Percentiles rank a stretch among this genome's conserved stretches.
Conservation (phyloP, 2,329 filamentous ascomycete genomes). For the Colletotrichum lupini region DNA sequence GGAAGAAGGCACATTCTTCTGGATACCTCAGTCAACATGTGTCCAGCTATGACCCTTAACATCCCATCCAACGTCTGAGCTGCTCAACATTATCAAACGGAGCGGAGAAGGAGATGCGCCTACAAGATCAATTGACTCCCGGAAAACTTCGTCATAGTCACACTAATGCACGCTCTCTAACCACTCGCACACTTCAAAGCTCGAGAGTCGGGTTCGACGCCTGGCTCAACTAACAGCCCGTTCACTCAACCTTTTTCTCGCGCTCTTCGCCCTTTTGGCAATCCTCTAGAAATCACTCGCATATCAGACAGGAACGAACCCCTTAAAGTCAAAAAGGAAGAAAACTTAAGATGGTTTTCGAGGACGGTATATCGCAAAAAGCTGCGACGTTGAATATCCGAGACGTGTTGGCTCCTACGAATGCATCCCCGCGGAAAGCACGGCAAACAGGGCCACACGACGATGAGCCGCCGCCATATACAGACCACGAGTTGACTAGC, state of each 20-base stretch:
- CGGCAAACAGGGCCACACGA: neutral
- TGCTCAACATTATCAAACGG: neutral
- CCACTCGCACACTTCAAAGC: neutral
- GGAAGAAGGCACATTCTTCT: neutral
- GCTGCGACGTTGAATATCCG: neutral
- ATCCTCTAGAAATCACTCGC: neutral
- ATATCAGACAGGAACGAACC: neutral
- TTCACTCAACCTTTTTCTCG: neutral
- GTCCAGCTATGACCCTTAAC: neutral
- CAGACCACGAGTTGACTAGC: neutral
- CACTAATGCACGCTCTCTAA: neutral
- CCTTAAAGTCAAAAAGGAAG: neutral
- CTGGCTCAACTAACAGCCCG: neutral
- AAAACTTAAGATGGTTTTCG: conserved; percentile 18
- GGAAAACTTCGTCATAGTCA: neutral
- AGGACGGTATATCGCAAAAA: neutral
- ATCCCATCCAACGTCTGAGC: neutral
- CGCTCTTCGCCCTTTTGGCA: neutral
- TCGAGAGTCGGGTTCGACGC: neutral
- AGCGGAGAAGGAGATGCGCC: neutral
- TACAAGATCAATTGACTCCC: conserved; percentile 8
- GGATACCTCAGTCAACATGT: neutral
- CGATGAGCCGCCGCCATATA: neutral
- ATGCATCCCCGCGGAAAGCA: too few relatives aligned
- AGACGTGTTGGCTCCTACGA: too few relatives aligned